Percentiles rank a stretch among this genome's conserved stretches.
phyloP scores from a whole-genome alignment of 1,284 basidiomycete genomes.

The Fomitopsis betulina region DNA sequence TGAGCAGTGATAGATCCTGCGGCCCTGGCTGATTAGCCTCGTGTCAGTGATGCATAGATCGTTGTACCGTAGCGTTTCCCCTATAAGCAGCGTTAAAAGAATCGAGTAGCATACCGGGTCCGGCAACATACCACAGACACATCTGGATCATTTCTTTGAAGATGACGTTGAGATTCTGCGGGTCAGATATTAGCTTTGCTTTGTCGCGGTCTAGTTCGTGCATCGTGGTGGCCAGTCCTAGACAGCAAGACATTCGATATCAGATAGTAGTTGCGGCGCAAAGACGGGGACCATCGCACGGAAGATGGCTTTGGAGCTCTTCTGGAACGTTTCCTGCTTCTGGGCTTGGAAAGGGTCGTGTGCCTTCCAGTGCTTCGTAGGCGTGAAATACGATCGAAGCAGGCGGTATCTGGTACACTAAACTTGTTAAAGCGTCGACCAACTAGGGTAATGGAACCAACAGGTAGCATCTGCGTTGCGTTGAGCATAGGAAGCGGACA shows the following conservation, averaged over 20 bases:
- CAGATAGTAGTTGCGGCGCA: not conserved
- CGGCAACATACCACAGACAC: conserved; percentile 69
- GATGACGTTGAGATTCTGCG: conserved; percentile 53
- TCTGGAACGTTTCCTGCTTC: conserved; percentile 83
- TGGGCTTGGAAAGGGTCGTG: conserved; percentile 86
- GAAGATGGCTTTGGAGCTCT: conserved; percentile 75
- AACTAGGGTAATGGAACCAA: conserved; percentile 25
- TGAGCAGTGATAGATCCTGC: conserved; percentile 81
- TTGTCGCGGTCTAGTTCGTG: conserved; percentile 55
- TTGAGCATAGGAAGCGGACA: not conserved
- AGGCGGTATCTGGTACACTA: conserved; percentile 69
- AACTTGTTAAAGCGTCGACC: not conserved
- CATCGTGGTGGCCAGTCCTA: conserved; percentile 69
- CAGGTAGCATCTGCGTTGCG: conserved; percentile 54
- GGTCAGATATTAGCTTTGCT: conserved; percentile 38
- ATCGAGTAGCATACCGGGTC: too few relatives aligned
- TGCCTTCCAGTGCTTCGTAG: conserved; percentile 67
- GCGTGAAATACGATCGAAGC: conserved; percentile 71
- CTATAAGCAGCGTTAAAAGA: conserved; percentile 30
- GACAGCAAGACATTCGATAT: not conserved
- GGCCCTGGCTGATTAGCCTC: not conserved
- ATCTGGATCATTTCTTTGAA: conserved; percentile 87
- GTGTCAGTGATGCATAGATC: not conserved
- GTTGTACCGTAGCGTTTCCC: conserved; percentile 77
- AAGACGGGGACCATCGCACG: conserved; percentile 34